Conservation (phyloP, 2,329 filamentous ascomycete genomes). For the Tolypocladium cylindrosporum region DNA sequence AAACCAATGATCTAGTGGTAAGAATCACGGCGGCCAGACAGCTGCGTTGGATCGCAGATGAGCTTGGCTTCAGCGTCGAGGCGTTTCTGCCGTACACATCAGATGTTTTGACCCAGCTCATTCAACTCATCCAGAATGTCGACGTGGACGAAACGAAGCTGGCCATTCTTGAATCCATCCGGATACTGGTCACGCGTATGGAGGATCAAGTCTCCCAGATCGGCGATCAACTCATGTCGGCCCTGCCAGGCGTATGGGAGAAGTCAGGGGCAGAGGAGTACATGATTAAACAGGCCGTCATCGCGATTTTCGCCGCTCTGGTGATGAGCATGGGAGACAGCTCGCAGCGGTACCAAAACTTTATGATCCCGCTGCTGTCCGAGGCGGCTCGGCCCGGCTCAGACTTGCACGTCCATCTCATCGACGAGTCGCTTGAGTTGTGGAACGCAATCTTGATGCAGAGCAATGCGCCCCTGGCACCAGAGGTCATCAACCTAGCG, state of each 20-base stretch:
- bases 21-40: constrained; percentile 83
- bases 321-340: constrained; percentile 76
- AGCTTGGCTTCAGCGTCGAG: constrained; percentile 69
- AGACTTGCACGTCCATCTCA: constrained; percentile 66
- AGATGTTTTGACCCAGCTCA: constrained; percentile 60
- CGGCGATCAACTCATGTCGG: constrained; percentile 71
- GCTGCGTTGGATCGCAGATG: constrained; percentile 69
- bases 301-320: constrained; percentile 74
- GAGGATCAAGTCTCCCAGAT: constrained; percentile 60
- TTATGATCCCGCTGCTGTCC: constrained; percentile 74
- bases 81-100: constrained; percentile 70
- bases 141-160: constrained; percentile 83
- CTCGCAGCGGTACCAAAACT: constrained; percentile 66
- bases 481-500: constrained; percentile 52
- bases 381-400: constrained; percentile 71
- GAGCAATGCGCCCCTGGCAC: constrained; percentile 49
- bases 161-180: constrained; percentile 77
- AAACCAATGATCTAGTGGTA: constrained; percentile 82
- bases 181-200: constrained; percentile 70
- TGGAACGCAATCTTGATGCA: constrained; percentile 69
- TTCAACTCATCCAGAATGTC: constrained; percentile 69
- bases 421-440: constrained; percentile 85
- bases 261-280: constrained; percentile 71
- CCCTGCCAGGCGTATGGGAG: constrained; percentile 77
- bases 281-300: constrained; percentile 87